Evolutionary conservation across 2,329 filamentous ascomycete species (phyloP).

Genomic region (Macroventuria anomochaeta): DNA sequence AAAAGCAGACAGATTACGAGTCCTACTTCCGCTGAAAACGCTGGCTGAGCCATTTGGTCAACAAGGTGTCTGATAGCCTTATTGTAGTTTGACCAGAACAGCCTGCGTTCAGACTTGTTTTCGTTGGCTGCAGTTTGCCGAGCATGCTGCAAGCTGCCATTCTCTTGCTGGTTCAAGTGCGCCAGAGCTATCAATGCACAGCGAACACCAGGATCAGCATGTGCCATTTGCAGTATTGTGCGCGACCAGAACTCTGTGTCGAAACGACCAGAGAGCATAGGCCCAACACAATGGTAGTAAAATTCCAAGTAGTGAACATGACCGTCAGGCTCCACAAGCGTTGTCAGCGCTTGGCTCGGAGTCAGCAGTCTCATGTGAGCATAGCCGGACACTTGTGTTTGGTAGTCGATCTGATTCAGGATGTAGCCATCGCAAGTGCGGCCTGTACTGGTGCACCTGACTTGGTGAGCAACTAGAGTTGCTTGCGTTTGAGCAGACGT

Average conservation of each 20-base stretch:
- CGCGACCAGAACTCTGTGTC: conserved; percentile 50
- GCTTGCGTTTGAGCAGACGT: not conserved
- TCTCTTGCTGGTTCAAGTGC: conserved; percentile 34
- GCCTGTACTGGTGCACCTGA: conserved; percentile 32
- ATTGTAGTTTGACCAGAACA: conserved; percentile 49
- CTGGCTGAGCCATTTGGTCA: conserved; percentile 31
- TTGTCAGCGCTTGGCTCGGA: conserved; percentile 7
- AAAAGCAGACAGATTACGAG: conserved; percentile 53
- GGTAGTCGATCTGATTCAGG: not conserved
- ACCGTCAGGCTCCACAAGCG: conserved; percentile 9
- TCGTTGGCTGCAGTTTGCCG: not conserved
- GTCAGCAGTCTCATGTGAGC: not conserved
- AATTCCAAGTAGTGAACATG: conserved; percentile 40
- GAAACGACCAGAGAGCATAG: conserved; percentile 44
- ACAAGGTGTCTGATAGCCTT: conserved; percentile 47
- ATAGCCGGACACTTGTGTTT: not conserved
- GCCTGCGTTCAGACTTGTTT: conserved; percentile 13
- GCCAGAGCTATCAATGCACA: conserved; percentile 52
- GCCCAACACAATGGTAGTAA: conserved; percentile 50
- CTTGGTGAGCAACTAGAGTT: conserved; percentile 1
- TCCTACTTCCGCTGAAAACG: conserved; percentile 37
- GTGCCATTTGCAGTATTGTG: conserved; percentile 50
- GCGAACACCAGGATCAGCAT: conserved; percentile 48
- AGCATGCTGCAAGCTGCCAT: conserved; percentile 10
- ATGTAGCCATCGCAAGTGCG: conserved; percentile 34